A percentile compares a stretch with the other conserved stretches of the same genome.
Conservation (phyloP, 116 monocot species). For the Thalassia testudinum region DNA sequence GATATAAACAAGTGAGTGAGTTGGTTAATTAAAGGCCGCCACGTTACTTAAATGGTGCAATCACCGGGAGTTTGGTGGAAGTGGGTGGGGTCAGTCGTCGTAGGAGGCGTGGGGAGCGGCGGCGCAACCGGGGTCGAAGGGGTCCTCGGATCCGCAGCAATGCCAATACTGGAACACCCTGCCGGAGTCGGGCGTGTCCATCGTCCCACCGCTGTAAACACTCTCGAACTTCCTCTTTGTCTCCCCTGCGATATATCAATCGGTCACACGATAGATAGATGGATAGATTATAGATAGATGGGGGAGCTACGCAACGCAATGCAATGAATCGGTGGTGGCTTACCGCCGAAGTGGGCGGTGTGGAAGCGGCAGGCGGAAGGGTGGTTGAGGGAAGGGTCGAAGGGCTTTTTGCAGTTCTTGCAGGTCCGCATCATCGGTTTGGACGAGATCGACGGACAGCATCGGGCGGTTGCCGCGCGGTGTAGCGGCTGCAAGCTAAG, state of each 20-base stretch:
- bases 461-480: too few species aligned
- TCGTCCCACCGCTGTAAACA: conserved; percentile 65
- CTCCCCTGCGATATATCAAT: conserved; percentile 42
- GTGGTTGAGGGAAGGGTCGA: conserved; percentile 55
- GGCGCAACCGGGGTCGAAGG: conserved; percentile 73
- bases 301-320: too few species aligned
- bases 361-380: conserved; percentile 62
- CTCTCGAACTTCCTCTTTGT: conserved; percentile 95
- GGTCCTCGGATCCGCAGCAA: conserved; percentile 87
- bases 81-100: conserved; percentile 41
- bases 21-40: too few species aligned
- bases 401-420: conserved; percentile 82
- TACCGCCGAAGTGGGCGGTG: conserved; percentile 83
- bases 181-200: conserved; percentile 68
- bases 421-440: too few species aligned
- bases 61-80: too few species aligned
- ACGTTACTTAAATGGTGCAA: too few species aligned
- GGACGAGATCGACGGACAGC: too few species aligned
- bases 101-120: conserved; percentile 66
- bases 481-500: too few species aligned
- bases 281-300: background rate
- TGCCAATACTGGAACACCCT: conserved; percentile 79
- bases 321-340: too few species aligned
- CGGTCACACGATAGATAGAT: background rate
- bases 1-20: too few species aligned